Evolutionary conservation across 1,139 yeast species (phyloP), one percentile per base, ranked within the genome.

Genomic region (Yamadazyma diddensiae): DNA sequence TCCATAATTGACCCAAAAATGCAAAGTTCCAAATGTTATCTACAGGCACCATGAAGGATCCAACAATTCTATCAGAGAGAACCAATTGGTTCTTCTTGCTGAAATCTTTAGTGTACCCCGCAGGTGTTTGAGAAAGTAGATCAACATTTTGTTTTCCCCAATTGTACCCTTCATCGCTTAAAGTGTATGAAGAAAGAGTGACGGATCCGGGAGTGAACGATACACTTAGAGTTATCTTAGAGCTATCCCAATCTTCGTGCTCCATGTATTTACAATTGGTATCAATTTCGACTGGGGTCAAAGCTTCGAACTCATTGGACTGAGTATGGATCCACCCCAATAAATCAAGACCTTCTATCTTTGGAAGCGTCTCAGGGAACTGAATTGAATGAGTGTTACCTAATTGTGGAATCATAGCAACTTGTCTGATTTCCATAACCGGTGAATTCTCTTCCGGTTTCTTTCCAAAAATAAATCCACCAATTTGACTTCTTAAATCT

Each of bases 11-110:
- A 3, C 97, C 94, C 61, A 87, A 72, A 50, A 94, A 92, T 3
- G 94, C 75, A 53, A 83, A 88, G 55, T 92, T 92, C 98, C 99
- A 92, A 21, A 88, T 55, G 35, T 78, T 80, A 29, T 83, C 83
- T 23, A 77, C 82, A 1, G 99, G 98, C 1, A 88, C 95, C 61
- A 86, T 57, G 56, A 86, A 90, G 40, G 80, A 82, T 4, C 98
- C 98, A 52, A 73, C 70, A 33, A 87, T 71, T 36, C 81, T 69
- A 41, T 83, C 94, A 0, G 96, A 79, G 24, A 92, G 56, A 20
- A 90, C 61, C 41, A 92, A 55, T 50, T 88, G 96, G 6, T 82
- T 73, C 46, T 73, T 72, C 22, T 61, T 65, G 26, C 85, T 81
- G 55, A 77, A 87, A 0, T 59, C 50, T 1, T 79, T 64, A 2